Evolutionary conservation across 805 yeast species (phyloP).

Genomic region (Kazachstania martiniae): DNA sequence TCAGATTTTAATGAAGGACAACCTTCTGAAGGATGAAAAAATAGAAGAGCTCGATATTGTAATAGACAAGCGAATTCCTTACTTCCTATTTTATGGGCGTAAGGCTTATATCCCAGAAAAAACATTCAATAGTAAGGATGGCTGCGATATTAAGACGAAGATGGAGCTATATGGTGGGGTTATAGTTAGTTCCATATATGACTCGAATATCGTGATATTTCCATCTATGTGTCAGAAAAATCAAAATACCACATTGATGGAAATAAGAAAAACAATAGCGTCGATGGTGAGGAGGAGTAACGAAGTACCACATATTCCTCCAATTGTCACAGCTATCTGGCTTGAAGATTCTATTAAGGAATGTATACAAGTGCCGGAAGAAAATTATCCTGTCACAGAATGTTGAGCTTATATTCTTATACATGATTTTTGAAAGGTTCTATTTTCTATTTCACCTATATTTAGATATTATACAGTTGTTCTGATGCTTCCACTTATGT

Average conservation of each 20-base stretch:
- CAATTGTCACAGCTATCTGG: slow-evolving; percentile 32
- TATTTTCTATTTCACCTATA: neutral
- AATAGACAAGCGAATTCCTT: slow-evolving; percentile 8
- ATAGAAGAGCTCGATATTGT: neutral
- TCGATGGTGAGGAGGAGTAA: neutral
- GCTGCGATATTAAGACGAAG: slow-evolving; percentile 10
- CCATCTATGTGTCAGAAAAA: no score
- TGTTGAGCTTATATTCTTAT: neutral
- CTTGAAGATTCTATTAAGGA: slow-evolving; percentile 26
- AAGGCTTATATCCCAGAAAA: slow-evolving; percentile 25
- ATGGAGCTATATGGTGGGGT: slow-evolving; percentile 39
- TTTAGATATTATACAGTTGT: no score
- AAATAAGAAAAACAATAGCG: neutral
- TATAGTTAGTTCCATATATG: slow-evolving; percentile 17
- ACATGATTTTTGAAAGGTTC: neutral
- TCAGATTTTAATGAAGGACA: neutral
- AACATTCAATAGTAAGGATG: slow-evolving; percentile 4
- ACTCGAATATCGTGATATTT: slow-evolving; percentile 34
- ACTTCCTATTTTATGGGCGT: slow-evolving; percentile 30
- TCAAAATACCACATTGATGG: neutral
- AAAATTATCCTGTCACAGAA: slow-evolving; percentile 21
- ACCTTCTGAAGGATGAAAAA: neutral
- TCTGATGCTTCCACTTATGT: no score
- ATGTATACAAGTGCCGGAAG: slow-evolving; percentile 24
- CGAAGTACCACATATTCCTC: slow-evolving; percentile 14